These are phyloP conservation scores for Globisporangium okanoganense DNA, from an alignment of 352 stramenopile genomes.

Conservation along the genomic window DNA sequence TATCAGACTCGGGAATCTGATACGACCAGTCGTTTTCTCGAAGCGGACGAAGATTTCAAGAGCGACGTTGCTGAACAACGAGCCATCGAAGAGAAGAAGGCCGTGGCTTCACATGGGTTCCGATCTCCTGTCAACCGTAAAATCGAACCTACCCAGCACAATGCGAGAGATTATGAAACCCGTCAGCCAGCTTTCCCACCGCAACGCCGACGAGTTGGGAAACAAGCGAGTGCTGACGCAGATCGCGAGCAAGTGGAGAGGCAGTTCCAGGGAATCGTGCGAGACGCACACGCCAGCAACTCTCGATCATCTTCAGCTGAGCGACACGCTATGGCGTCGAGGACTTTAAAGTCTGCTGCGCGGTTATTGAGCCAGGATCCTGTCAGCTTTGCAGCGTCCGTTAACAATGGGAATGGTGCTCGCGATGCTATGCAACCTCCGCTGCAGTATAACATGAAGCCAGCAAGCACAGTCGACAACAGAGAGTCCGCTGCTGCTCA, in stretches of 20 bases:
- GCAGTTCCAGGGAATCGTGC: constrained; percentile 12
- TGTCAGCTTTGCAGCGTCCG: neutral
- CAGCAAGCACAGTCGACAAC: neutral
- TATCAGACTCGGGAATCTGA: neutral
- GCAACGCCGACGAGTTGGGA: neutral
- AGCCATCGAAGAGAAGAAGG: neutral
- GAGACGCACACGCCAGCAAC: neutral
- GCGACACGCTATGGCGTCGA: neutral
- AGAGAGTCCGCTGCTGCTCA: neutral
- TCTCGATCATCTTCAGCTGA: neutral
- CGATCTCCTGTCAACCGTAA: neutral
- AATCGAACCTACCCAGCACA: neutral
- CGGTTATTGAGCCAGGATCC: neutral
- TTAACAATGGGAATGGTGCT: neutral
- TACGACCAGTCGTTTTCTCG: neutral
- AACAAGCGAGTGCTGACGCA: neutral
- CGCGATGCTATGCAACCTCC: constrained; percentile 1
- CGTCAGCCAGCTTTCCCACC: constrained; percentile 2
- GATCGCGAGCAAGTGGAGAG: constrained; percentile 11
- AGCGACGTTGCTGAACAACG: neutral
- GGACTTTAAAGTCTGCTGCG: neutral
- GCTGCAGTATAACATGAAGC: neutral
- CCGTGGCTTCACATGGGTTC: neutral
- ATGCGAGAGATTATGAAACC: neutral
- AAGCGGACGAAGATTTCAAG: constrained; percentile 1